These are phyloP conservation scores for Coemansia sp. DNA, from an alignment of 192 early-diverging fungal genomes.

Conservation along the genomic window DNA sequence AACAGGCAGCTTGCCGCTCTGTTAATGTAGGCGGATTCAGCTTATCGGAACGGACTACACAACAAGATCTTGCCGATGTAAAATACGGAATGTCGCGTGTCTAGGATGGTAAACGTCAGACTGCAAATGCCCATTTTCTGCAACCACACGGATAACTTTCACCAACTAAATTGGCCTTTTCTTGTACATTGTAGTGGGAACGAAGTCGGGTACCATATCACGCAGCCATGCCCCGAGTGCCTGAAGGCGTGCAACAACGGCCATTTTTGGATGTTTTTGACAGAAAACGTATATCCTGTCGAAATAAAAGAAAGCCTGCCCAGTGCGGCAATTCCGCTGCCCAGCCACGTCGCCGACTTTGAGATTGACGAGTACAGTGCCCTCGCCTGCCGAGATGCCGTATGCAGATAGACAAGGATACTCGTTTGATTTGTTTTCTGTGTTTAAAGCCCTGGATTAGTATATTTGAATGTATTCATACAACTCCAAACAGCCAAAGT, in stretches of 20 bases:
- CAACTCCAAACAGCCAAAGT: too few relatives aligned
- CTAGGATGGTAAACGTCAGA: conserved; percentile 56
- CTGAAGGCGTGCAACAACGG: conserved; percentile 93
- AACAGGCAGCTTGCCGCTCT: background rate
- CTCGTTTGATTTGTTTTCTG: background rate
- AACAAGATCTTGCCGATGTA: conserved; percentile 67
- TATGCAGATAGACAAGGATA: conserved; percentile 36
- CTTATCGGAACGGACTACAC: conserved; percentile 70
- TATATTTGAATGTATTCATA: background rate
- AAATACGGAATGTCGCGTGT: conserved; percentile 71
- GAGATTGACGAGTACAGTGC: conserved; percentile 33
- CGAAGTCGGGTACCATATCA: conserved; percentile 76
- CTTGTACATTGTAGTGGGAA: conserved; percentile 56
- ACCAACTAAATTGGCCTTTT: background rate
- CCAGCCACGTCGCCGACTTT: conserved; percentile 20
- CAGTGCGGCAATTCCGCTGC: conserved; percentile 11
- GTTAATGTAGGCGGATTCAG: conserved; percentile 52
- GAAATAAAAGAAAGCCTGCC: conserved; percentile 28
- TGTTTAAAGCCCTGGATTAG: conserved; percentile 1
- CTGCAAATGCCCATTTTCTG: too few relatives aligned
- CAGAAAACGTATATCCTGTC: conserved; percentile 62
- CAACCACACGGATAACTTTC: too few relatives aligned
- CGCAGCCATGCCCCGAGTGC: conserved; percentile 81
- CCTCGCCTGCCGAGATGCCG: conserved; percentile 23
- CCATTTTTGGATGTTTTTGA: conserved; percentile 97